Conservation (phyloP, 495 filamentous ascomycete species). For the Thozetella sp. region DNA sequence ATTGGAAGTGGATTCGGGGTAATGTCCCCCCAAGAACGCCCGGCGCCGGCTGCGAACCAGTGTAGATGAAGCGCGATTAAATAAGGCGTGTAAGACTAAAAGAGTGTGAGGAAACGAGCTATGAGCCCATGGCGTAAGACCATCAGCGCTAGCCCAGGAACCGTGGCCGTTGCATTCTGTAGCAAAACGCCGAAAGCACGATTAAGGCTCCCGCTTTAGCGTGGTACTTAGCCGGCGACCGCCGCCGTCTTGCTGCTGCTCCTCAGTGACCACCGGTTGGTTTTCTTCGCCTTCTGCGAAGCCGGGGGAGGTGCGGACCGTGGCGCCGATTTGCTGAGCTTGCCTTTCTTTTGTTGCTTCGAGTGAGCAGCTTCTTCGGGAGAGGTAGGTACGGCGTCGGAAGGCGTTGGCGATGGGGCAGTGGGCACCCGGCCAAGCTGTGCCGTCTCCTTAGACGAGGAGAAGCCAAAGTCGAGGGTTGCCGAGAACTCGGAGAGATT, state of each 20-base stretch:
- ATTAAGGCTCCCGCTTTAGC: neutral
- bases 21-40: neutral
- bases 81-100: too few species aligned
- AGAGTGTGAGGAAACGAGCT: neutral
- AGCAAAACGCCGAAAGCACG: neutral
- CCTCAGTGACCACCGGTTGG: slow-evolving; percentile 23
- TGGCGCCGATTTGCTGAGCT: slow-evolving; percentile 20
- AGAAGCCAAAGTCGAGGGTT: slow-evolving; percentile 4
- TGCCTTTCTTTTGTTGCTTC: slow-evolving; percentile 15
- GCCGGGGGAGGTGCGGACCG: neutral
- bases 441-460: slow-evolving; percentile 7
- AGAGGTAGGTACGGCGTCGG: slow-evolving; percentile 11
- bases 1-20: neutral
- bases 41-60: neutral
- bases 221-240: slow-evolving; percentile 14
- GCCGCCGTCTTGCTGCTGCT: slow-evolving; percentile 18
- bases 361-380: slow-evolving; percentile 12
- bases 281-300: slow-evolving; percentile 16
- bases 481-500: slow-evolving; percentile 17
- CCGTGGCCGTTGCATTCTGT: neutral
- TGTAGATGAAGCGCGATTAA: neutral
- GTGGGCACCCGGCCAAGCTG: neutral
- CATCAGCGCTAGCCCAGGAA: neutral
- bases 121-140: neutral
- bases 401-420: slow-evolving; percentile 16